These are phyloP conservation scores for Sapria himalayana DNA, from an alignment of 345 rosid genomes.

Conservation along the genomic window DNA sequence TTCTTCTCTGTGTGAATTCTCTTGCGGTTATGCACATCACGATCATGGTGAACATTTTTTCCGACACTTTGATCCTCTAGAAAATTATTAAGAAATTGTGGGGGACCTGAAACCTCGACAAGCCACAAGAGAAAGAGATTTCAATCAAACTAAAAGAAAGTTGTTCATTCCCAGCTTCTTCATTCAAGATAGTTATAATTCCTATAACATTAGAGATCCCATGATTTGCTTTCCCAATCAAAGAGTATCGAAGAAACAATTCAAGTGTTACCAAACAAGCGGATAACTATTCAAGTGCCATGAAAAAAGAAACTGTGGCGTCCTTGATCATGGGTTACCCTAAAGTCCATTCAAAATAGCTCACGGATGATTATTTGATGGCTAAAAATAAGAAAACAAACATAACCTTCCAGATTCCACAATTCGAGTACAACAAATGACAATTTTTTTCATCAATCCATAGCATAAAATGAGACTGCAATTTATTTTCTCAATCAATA, in stretches of 20 bases:
- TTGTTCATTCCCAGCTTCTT: too few relatives aligned
- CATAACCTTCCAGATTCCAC: too few relatives aligned
- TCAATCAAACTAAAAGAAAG: conserved; percentile 3
- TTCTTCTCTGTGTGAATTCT: conserved; percentile 36
- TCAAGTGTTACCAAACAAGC: too few relatives aligned
- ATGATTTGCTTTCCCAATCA: neutral
- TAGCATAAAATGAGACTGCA: too few relatives aligned
- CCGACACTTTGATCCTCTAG: conserved; percentile 26
- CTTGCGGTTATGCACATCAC: conserved; percentile 24
- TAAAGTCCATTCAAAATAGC: neutral
- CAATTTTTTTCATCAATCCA: too few relatives aligned
- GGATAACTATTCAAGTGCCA: too few relatives aligned
- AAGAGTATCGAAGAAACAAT: neutral
- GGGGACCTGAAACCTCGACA: conserved; percentile 70
- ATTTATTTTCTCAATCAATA: too few relatives aligned
- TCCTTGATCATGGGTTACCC: too few relatives aligned
- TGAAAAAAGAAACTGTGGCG: too few relatives aligned
- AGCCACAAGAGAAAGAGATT: conserved; percentile 8
- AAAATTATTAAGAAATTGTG: conserved; percentile 53
- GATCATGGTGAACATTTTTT: conserved; percentile 23
- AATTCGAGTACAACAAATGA: too few relatives aligned
- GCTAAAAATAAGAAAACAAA: neutral
- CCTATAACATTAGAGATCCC: neutral
- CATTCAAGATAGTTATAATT: neutral
- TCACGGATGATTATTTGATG: neutral